A percentile compares a stretch with the other conserved stretches of the same genome.
These are phyloP conservation scores for Talaromyces sp. DNA, from an alignment of 2,329 filamentous ascomycete genomes.

Conservation along the genomic window DNA sequence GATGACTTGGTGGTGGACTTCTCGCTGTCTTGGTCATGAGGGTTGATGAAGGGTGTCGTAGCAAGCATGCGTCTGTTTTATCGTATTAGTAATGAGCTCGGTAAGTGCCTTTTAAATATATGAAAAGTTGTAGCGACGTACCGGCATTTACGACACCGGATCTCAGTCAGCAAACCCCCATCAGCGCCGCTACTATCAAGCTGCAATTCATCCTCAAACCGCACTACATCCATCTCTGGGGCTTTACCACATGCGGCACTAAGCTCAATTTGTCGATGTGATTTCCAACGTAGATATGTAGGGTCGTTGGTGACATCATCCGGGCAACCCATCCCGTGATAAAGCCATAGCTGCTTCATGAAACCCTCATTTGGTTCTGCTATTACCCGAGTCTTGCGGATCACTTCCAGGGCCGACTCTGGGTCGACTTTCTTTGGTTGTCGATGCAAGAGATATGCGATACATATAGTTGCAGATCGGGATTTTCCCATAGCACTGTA, in stretches of 20 bases:
- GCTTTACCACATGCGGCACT: slow-evolving; percentile 71
- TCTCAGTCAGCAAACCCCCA: slow-evolving; percentile 44
- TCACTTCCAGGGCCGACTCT: slow-evolving; percentile 62
- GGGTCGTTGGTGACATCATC: slow-evolving; percentile 63
- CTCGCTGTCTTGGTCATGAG: slow-evolving; percentile 48
- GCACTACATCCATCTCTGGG: slow-evolving; percentile 67
- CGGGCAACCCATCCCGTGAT: slow-evolving; percentile 80
- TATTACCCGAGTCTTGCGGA: slow-evolving; percentile 66
- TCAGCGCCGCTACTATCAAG: slow-evolving; percentile 10
- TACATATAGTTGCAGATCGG: slow-evolving; percentile 74
- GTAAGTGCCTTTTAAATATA: background rate
- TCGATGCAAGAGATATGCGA: slow-evolving; percentile 73
- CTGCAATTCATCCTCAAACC: slow-evolving; percentile 61
- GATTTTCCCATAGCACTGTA: slow-evolving; percentile 91
- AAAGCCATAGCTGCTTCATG: slow-evolving; percentile 80
- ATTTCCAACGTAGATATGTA: slow-evolving; percentile 74
- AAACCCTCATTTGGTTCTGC: slow-evolving; percentile 90
- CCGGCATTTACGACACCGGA: slow-evolving; percentile 90
- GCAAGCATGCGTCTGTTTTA: slow-evolving; percentile 54
- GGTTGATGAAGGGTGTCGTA: slow-evolving; percentile 61
- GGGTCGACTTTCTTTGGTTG: slow-evolving; percentile 47
- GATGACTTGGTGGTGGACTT: background rate
- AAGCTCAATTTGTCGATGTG: slow-evolving; percentile 59
- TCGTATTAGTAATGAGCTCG: slow-evolving; percentile 2
- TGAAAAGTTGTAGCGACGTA: slow-evolving; percentile 37